A percentile compares a stretch with the other conserved stretches of the same genome.
These are phyloP conservation scores for Carex kokanica DNA, from an alignment of 176 grass and related monocot genomes.

Conservation along the genomic window DNA sequence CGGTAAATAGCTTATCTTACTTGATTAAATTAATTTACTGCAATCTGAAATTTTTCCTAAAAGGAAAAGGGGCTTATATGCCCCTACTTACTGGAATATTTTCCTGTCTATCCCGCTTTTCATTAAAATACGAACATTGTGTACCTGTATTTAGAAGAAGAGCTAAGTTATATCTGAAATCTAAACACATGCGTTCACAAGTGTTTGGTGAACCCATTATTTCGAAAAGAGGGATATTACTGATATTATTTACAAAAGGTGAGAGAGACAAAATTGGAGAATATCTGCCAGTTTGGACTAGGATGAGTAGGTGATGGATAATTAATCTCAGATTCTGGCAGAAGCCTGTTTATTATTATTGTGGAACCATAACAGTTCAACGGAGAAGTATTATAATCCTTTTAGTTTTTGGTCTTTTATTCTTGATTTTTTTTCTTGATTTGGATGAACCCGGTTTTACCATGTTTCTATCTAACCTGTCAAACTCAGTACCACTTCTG, in stretches of 20 bases:
- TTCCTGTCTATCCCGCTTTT: background rate
- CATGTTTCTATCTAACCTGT: no score
- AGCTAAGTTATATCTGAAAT: background rate
- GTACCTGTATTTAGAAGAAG: background rate
- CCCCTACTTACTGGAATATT: background rate
- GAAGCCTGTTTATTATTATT: background rate
- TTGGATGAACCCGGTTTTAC: background rate
- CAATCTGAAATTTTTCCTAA: background rate
- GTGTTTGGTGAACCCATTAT: background rate
- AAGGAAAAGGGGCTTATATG: background rate
- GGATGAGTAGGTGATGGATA: background rate
- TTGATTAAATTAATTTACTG: background rate
- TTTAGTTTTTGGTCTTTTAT: background rate
- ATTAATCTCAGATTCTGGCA: background rate
- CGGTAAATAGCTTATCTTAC: slow-evolving; percentile 32
- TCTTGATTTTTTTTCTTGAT: background rate
- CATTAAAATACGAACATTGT: background rate
- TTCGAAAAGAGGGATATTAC: background rate
- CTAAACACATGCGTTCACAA: background rate
- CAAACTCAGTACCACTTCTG: background rate
- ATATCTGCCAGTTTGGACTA: background rate
- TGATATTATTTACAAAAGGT: background rate
- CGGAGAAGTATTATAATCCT: background rate
- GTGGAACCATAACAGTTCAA: background rate
- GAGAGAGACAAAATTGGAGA: background rate